phyloP scores from a whole-genome alignment of 139 green algal species.

The Tetradesmus lagerheimii region DNA sequence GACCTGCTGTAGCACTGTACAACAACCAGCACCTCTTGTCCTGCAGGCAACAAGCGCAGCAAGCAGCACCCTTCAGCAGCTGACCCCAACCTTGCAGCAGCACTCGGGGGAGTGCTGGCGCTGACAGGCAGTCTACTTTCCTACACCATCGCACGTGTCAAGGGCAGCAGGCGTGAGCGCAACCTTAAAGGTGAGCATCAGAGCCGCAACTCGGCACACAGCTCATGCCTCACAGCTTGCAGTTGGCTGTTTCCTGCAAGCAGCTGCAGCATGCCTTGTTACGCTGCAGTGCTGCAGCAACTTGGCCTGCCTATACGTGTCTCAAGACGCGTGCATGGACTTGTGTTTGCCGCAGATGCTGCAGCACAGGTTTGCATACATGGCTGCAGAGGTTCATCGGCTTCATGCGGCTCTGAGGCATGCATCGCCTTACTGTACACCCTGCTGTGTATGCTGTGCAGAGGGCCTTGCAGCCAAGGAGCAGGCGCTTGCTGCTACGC shows the following conservation, averaged over 20 bases:
- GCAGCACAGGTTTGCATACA: not conserved
- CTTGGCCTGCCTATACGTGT: too few species aligned
- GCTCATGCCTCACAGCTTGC: not conserved
- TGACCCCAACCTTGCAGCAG: slow-evolving; percentile 15
- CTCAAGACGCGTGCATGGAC: not conserved
- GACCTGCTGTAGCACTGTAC: too few species aligned
- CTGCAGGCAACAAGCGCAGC: not conserved
- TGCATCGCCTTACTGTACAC: too few species aligned
- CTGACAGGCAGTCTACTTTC: slow-evolving; percentile 42
- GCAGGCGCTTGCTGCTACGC: not conserved
- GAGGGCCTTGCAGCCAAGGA: slow-evolving; percentile 15
- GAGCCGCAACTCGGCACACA: not conserved
- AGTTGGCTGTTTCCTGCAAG: not conserved
- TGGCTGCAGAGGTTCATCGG: not conserved
- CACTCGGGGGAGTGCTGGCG: slow-evolving; percentile 22
- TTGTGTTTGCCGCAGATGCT: not conserved
- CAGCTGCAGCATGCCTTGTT: not conserved
- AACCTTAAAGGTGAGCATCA: not conserved
- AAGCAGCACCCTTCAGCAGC: not conserved
- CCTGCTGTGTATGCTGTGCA: slow-evolving; percentile 17
- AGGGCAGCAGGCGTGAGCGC: not conserved
- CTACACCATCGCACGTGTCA: slow-evolving; percentile 11
- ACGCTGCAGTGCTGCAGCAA: too few species aligned
- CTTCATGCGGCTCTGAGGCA: too few species aligned
- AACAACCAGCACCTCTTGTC: not conserved